A percentile compares a stretch with the other conserved stretches of the same genome.
phyloP scores from a whole-genome alignment of 83 land plant genomes.

The Picea abies region DNA sequence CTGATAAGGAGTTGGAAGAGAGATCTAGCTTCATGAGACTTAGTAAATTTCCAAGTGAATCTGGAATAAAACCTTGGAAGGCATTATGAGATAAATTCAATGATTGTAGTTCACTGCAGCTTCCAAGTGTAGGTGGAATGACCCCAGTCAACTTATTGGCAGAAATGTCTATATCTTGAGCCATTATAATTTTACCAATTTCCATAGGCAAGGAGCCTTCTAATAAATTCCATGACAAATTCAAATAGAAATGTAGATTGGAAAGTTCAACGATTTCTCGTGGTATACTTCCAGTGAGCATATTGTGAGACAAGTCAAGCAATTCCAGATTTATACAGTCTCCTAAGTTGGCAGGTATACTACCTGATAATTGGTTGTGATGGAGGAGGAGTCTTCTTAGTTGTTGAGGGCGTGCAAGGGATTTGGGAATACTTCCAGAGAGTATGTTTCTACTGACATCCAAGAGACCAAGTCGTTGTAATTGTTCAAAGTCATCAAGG shows the following conservation, averaged over 20 bases:
- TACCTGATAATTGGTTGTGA: not conserved
- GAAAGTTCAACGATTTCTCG: too few relatives aligned
- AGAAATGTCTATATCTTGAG: too few relatives aligned
- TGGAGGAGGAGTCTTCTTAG: not conserved
- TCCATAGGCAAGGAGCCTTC: too few relatives aligned
- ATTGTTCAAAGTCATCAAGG: not conserved
- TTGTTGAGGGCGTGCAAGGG: not conserved
- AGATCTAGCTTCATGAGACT: slow-evolving; percentile 28
- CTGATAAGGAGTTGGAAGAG: slow-evolving; percentile 43
- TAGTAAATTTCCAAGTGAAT: slow-evolving; percentile 36
- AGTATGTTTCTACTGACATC: not conserved
- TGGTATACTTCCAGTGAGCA: slow-evolving; percentile 41
- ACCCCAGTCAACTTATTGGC: too few relatives aligned
- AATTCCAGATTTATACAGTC: not conserved
- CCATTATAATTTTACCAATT: too few relatives aligned
- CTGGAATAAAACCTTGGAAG: slow-evolving; percentile 49
- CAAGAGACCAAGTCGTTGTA: not conserved
- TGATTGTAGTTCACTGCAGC: slow-evolving; percentile 53
- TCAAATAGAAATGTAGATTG: too few relatives aligned
- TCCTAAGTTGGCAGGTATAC: not conserved
- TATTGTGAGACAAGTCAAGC: slow-evolving; percentile 19
- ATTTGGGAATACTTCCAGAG: slow-evolving; percentile 20
- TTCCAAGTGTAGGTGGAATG: slow-evolving; percentile 3
- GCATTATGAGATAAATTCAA: slow-evolving; percentile 38
- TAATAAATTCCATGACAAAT: too few relatives aligned